A percentile compares a stretch with the other conserved stretches of the same genome.
Conservation (phyloP, 2,329 filamentous ascomycete genomes). For the Chaetomium strumarium region DNA sequence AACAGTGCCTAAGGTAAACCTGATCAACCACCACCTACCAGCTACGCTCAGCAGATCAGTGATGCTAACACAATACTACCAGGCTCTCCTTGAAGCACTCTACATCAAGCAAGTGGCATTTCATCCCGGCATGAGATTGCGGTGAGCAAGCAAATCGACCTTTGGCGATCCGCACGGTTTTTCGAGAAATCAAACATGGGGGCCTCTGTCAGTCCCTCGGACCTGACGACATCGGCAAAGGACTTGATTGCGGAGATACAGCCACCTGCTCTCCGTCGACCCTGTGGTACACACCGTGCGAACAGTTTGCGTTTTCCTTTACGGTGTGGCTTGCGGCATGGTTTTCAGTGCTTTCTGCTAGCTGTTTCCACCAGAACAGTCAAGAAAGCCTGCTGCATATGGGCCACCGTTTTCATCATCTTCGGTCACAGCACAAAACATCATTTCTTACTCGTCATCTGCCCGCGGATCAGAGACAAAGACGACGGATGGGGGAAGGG, state of each 20-base stretch:
- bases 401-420: neutral
- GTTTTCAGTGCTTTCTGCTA: neutral
- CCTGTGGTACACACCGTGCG: neutral
- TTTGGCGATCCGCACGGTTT: neutral
- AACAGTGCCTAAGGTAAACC: constrained; percentile 1
- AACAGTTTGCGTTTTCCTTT: neutral
- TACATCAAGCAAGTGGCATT: too few species aligned
- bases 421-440: neutral
- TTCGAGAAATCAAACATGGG: neutral
- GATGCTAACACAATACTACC: neutral
- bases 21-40: neutral
- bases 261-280: neutral
- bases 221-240: too few species aligned
- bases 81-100: too few species aligned
- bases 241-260: too few species aligned
- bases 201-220: too few species aligned
- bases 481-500: neutral
- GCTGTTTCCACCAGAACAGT: neutral
- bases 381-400: neutral
- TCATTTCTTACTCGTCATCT: neutral
- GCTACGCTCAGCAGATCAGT: neutral
- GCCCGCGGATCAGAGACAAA: neutral
- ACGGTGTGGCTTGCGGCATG: neutral
- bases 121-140: neutral
- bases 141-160: neutral